phyloP scores from a whole-genome alignment of 2,329 filamentous ascomycete species.

The Capronia coronata region DNA sequence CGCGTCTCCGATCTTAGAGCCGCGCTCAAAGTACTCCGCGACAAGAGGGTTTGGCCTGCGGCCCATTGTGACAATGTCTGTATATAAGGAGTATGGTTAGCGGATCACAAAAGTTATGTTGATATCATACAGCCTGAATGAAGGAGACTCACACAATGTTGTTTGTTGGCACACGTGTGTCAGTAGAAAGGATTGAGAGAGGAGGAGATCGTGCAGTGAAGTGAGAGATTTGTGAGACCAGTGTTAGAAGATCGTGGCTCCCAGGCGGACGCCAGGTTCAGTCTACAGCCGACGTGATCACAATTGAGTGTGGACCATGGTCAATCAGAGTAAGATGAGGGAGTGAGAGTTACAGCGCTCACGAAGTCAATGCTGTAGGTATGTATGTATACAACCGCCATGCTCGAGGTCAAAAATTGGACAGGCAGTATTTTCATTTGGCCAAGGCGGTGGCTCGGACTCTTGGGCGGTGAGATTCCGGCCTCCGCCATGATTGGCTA shows the following conservation, averaged over 20 bases:
- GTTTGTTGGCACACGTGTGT: too few relatives aligned
- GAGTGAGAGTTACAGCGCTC: background rate
- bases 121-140: too few relatives aligned
- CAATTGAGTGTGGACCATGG: background rate
- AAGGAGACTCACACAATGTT: too few relatives aligned
- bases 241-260: background rate
- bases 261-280: background rate
- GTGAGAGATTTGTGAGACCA: background rate
- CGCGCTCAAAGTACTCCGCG: slow-evolving; percentile 79
- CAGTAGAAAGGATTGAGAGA: too few relatives aligned
- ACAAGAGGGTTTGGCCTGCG: slow-evolving; percentile 78
- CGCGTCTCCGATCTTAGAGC: slow-evolving; percentile 76
- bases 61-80: slow-evolving; percentile 64
- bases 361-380: background rate
- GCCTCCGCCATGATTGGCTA: background rate
- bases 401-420: background rate
- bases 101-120: too few relatives aligned
- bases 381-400: background rate
- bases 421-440: slow-evolving; percentile 9
- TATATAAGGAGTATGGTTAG: too few relatives aligned
- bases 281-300: background rate
- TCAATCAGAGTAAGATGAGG: too few relatives aligned
- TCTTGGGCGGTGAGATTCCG: slow-evolving; percentile 8
- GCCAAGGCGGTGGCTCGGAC: slow-evolving; percentile 6
- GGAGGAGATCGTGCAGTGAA: background rate